phyloP scores from a whole-genome alignment of 176 grass and related monocot genomes.

The Tillandsia leiboldiana region DNA sequence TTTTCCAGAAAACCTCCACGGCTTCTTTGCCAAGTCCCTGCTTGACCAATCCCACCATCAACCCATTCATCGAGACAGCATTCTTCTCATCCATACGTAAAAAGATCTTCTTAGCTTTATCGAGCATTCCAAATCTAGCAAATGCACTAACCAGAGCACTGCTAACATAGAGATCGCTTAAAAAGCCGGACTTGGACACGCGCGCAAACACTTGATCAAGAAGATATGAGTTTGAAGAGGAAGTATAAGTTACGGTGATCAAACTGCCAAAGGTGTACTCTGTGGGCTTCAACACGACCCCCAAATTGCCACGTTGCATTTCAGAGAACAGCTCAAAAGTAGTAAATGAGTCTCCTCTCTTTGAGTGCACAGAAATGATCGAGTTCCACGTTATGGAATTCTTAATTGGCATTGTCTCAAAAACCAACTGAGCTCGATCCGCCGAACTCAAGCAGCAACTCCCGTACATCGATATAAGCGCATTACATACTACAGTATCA shows the following conservation, averaged over 20 bases:
- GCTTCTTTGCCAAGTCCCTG: conserved; percentile 53
- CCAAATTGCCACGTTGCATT: conserved; percentile 33
- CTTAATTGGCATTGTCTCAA: conserved; percentile 28
- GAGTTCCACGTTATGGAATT: conserved; percentile 67
- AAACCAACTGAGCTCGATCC: conserved; percentile 31
- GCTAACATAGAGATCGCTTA: conserved; percentile 51
- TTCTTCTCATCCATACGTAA: conserved; percentile 47
- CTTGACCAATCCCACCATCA: conserved; percentile 60
- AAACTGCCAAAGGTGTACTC: conserved; percentile 74
- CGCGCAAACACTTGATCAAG: conserved; percentile 45
- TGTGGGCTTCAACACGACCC: conserved; percentile 25
- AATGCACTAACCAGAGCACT: conserved; percentile 75
- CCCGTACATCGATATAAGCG: conserved; percentile 64
- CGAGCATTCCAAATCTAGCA: conserved; percentile 39
- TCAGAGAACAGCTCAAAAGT: conserved; percentile 34
- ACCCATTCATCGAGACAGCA: conserved; percentile 64
- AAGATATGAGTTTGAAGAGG: conserved; percentile 21
- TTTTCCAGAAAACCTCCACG: conserved; percentile 38
- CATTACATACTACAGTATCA: conserved; percentile 57
- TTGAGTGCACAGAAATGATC: conserved; percentile 64
- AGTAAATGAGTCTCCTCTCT: conserved; percentile 39
- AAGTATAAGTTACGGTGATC: conserved; percentile 37
- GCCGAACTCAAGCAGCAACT: conserved; percentile 28
- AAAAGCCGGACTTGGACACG: conserved; percentile 47
- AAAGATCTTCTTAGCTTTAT: conserved; percentile 61